A percentile compares a stretch with the other conserved stretches of the same genome.
These are phyloP conservation scores for Penicillium mononematosum DNA, from an alignment of 495 filamentous ascomycete species.

Conservation along the genomic window DNA sequence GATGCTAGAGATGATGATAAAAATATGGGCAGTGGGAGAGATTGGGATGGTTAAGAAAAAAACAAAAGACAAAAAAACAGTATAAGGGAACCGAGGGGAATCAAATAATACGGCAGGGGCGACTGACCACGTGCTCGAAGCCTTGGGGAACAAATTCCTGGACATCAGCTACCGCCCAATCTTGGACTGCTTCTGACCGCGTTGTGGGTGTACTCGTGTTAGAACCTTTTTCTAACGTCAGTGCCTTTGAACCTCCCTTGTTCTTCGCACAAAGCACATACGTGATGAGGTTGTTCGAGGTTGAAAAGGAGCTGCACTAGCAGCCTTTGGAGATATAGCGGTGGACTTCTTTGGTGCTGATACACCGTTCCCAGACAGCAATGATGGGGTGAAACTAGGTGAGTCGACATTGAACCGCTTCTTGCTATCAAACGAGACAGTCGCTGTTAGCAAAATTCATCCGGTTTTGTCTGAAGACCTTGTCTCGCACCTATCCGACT, in stretches of 20 bases:
- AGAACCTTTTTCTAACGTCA: slow-evolving; percentile 39
- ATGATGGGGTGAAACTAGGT: slow-evolving; percentile 84
- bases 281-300: slow-evolving; percentile 55
- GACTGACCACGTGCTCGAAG: slow-evolving; percentile 68
- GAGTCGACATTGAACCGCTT: slow-evolving; percentile 94
- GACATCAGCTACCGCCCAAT: slow-evolving; percentile 61
- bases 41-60: background rate
- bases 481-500: slow-evolving; percentile 55
- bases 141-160: slow-evolving; percentile 78
- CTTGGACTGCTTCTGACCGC: slow-evolving; percentile 50
- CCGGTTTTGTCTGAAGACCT: background rate
- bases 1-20: background rate
- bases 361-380: slow-evolving; percentile 50
- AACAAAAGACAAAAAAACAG: background rate
- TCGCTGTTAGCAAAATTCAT: slow-evolving; percentile 15
- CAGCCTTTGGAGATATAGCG: slow-evolving; percentile 80
- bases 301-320: slow-evolving; percentile 87
- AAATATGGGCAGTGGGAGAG: background rate
- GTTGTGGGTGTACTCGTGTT: slow-evolving; percentile 49
- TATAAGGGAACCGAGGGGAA: slow-evolving; percentile 10
- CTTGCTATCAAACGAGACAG: slow-evolving; percentile 49
- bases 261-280: slow-evolving; percentile 23
- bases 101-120: slow-evolving; percentile 4
- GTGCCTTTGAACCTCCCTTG: slow-evolving; percentile 9
- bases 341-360: slow-evolving; percentile 57